A percentile compares a stretch with the other conserved stretches of the same genome.
These are phyloP conservation scores for Scopulariopsis brevicaulis DNA, from an alignment of 2,329 filamentous ascomycete species.

Conservation along the genomic window DNA sequence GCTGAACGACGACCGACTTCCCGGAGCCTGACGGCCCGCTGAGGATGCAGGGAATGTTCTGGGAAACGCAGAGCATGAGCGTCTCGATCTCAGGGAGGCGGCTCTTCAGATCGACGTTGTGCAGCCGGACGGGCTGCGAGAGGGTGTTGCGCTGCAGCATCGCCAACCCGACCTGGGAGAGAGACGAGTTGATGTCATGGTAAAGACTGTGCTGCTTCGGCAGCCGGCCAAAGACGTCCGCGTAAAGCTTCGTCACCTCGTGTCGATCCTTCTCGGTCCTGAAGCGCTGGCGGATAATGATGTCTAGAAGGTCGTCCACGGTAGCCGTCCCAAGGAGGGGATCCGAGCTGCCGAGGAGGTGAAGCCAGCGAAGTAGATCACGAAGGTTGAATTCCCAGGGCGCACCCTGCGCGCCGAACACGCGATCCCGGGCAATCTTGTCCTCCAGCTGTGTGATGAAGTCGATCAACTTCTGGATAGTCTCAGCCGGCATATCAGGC, in stretches of 20 bases:
- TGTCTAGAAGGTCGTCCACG: slow-evolving; percentile 64
- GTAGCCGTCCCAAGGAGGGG: slow-evolving; percentile 48
- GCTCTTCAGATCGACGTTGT: slow-evolving; percentile 34
- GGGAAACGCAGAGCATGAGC: slow-evolving; percentile 73
- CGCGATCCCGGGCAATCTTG: slow-evolving; percentile 48
- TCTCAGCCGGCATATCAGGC: slow-evolving; percentile 44
- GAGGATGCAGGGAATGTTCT: slow-evolving; percentile 80
- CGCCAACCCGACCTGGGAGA: slow-evolving; percentile 73
- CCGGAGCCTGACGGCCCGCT: slow-evolving; percentile 78
- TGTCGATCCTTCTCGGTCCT: slow-evolving; percentile 57
- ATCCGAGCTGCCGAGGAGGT: slow-evolving; percentile 46
- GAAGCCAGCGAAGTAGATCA: slow-evolving; percentile 81
- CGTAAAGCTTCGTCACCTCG: slow-evolving; percentile 55
- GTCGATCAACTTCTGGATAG: slow-evolving; percentile 57
- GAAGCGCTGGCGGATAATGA: slow-evolving; percentile 82
- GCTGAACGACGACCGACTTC: slow-evolving; percentile 70
- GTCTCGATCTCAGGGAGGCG: slow-evolving; percentile 71
- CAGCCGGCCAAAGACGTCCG: slow-evolving; percentile 43
- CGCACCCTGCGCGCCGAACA: slow-evolving; percentile 52
- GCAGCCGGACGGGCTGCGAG: slow-evolving; percentile 38
- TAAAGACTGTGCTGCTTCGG: slow-evolving; percentile 53
- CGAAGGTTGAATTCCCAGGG: slow-evolving; percentile 96
- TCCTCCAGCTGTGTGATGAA: slow-evolving; percentile 76
- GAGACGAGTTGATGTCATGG: slow-evolving; percentile 53
- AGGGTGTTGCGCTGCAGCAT: slow-evolving; percentile 49